Base-by-base conservation (phyloP, 2,329 filamentous ascomycete species). In the Akanthomyces lecanii region DNA sequence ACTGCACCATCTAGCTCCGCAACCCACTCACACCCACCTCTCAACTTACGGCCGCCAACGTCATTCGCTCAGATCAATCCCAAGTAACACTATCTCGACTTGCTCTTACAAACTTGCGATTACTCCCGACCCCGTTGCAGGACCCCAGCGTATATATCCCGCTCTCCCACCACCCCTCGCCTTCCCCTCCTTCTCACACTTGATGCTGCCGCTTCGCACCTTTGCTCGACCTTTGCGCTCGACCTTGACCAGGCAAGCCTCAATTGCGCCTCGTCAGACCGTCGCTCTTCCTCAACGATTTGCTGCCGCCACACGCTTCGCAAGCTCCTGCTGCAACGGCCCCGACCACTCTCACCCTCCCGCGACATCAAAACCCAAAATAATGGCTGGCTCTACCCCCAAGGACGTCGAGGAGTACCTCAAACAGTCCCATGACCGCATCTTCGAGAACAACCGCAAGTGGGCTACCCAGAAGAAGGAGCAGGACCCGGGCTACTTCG, bases 371-470 rank as follows among this genome's bases (percentile, higher is more conserved):
- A 50, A 33, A 30, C 11, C 53, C 23, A 55, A 56, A 47, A 70
- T 58, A 62, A 76, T 75, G 75, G 69, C 73, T 40, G 71, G 61
- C 40, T 16, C 54, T 23, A 45, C n/a, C 61, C 33, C 76, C 30
- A 65, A 76, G 36, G 79, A 83, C 64, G 78, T 84, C 66, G 73
- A 75, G 66, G 74, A 75, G 65, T 88, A 89, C 72, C 82, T 89
- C 65, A 76, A 83, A 75, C 78, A 87, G 77, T 82, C 80, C 69
- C 87, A 90, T 74, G 84, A 88, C 70, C 81, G 82, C 64, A 82
- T 90, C 70, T 90, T 91, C 69, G 83, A 88, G 68, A 84, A 85
- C 80, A 91, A 90, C 78, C 78, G 79, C 66, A 77, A 79, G 61
- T 91, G 88, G 88, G 87, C 87, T 14, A 80, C 80, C 53, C 75